These are phyloP conservation scores for Eimeria falciformis DNA, from an alignment of 169 alveolate species.

Conservation along the genomic window DNA sequence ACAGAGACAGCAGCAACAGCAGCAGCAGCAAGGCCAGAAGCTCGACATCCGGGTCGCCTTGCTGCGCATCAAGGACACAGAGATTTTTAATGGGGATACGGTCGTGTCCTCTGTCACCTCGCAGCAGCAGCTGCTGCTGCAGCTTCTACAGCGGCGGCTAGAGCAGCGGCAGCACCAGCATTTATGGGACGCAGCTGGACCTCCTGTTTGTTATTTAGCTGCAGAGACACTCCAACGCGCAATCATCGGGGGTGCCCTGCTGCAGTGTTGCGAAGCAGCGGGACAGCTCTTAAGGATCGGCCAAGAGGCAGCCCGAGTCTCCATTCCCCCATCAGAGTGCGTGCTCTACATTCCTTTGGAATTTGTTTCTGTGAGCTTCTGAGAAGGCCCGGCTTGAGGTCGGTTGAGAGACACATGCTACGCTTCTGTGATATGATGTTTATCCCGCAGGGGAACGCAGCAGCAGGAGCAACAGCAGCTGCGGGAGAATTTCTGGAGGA, in stretches of 20 bases:
- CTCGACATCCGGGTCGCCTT: background rate
- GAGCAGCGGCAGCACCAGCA: constrained; percentile 33
- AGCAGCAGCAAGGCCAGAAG: background rate
- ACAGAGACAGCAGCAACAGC: background rate
- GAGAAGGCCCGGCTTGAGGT: background rate
- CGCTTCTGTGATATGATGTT: background rate
- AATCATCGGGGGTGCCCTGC: constrained; percentile 4
- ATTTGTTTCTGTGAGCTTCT: background rate
- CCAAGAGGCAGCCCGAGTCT: constrained; percentile 14
- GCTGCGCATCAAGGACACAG: background rate
- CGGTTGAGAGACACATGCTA: background rate
- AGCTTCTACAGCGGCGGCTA: background rate
- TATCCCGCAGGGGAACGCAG: too few species aligned
- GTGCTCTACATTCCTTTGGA: too few species aligned
- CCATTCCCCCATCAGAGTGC: background rate
- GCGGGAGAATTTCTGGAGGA: constrained; percentile 1
- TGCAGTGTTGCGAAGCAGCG: constrained; percentile 58
- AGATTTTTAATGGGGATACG: too few species aligned
- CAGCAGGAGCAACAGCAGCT: constrained; percentile 28
- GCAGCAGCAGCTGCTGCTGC: background rate
- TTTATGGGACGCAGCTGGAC: background rate
- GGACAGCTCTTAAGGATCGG: constrained; percentile 23
- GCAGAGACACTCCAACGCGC: constrained; percentile 18
- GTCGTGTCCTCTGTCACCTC: background rate
- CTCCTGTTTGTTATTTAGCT: background rate